A percentile compares a stretch with the other conserved stretches of the same genome.
phyloP scores from a whole-genome alignment of 768 basidiomycete species.

The Punctularia strigosozonata region DNA sequence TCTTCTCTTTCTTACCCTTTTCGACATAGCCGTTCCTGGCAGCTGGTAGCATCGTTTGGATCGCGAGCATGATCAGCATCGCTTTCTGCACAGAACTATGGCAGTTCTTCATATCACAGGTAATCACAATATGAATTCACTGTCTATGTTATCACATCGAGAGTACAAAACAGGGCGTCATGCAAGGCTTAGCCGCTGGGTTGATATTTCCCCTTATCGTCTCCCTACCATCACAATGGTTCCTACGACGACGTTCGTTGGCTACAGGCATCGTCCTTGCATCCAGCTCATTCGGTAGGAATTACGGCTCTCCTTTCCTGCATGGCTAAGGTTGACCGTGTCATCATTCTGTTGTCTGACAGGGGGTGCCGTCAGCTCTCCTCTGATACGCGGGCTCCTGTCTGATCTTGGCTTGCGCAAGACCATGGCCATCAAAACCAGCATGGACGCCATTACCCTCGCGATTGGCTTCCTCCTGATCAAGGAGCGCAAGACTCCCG shows the following conservation, averaged over 20 bases:
- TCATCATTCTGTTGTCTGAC: no score
- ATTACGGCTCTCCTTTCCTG: no score
- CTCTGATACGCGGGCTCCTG: constrained; percentile 12
- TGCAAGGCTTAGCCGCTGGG: constrained; percentile 10
- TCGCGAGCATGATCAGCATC: constrained; percentile 11
- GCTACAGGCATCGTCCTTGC: constrained; percentile 22
- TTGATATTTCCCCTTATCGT: constrained; percentile 12
- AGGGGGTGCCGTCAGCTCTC: constrained; percentile 13
- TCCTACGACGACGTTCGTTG: constrained; percentile 17
- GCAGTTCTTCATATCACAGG: constrained; percentile 8
- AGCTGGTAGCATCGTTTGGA: constrained; percentile 12
- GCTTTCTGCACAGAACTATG: constrained; percentile 12
- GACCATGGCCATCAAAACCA: constrained; percentile 12
- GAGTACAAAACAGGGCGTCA: constrained; percentile 6
- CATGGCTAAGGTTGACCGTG: no score
- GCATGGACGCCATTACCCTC: constrained; percentile 9
- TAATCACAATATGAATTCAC: neutral
- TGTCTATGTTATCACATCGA: no score
- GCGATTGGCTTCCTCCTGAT: constrained; percentile 10
- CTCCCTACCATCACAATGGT: constrained; percentile 19
- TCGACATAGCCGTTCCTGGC: constrained; percentile 9
- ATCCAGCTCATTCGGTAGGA: constrained; percentile 13
- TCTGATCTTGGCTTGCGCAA: constrained; percentile 8
- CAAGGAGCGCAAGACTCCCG: constrained; percentile 7
- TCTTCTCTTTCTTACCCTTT: neutral